Conservation (phyloP, 139 green algal species). For the Chlamydomonas eustigma region DNA sequence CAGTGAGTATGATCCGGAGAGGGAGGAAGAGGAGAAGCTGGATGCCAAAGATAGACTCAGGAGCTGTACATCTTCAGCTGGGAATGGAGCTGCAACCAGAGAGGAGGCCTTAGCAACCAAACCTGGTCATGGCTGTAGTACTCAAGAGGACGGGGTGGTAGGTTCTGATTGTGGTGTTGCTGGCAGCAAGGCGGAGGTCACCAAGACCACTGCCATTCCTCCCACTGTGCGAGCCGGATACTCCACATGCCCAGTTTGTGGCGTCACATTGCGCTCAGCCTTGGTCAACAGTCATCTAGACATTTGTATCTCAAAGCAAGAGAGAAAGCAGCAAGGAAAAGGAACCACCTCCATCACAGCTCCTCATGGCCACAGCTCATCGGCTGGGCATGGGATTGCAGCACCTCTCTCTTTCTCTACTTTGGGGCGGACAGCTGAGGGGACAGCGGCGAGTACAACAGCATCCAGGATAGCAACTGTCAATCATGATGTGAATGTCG, state of each 20-base stretch:
- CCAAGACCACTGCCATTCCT: too few species aligned
- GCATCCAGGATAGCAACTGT: not conserved
- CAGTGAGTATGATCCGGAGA: too few species aligned
- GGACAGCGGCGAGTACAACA: not conserved
- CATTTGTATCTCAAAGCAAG: not conserved
- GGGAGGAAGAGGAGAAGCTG: too few species aligned
- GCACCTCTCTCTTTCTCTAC: not conserved
- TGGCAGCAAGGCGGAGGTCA: too few species aligned
- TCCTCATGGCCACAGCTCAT: not conserved
- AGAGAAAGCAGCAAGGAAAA: not conserved
- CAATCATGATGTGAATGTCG: not conserved
- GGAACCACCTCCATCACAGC: not conserved
- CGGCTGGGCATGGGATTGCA: not conserved
- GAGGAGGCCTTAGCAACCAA: too few species aligned
- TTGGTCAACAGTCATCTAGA: conserved; percentile 2
- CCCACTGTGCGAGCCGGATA: too few species aligned
- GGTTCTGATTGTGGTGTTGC: too few species aligned
- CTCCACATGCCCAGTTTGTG: conserved; percentile 6
- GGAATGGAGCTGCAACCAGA: too few species aligned
- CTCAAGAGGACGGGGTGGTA: too few species aligned
- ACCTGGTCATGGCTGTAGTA: too few species aligned
- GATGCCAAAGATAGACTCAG: too few species aligned
- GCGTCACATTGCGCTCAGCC: not conserved
- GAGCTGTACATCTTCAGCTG: too few species aligned
- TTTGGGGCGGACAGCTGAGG: not conserved